Evolutionary conservation across 148 eudicot genomes (phyloP), one percentile per base, ranked within the genome.

Genomic region (Chenopodium berlandieri): DNA sequence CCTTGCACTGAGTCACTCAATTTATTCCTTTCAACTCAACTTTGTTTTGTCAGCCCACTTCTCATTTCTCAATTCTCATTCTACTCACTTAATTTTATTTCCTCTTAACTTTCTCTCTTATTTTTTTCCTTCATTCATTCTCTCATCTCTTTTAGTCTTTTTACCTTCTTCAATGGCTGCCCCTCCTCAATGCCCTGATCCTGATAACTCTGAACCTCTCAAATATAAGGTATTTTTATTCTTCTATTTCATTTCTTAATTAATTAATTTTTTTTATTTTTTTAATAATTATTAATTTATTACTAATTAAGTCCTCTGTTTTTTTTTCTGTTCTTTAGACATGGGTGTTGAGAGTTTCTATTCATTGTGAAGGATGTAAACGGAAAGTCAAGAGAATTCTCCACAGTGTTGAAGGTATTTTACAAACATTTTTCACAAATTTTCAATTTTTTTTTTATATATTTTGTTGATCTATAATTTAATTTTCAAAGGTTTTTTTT

Each of bases 281-380:
- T 19, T 25, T 52, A 13, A 7, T 44, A 8, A 23, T 46, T 19
- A 25, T 40, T 30, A 25, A 71, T 72, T 44, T 23, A 22, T 52
- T 12, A 52, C 19, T 56, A 56, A 56, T 56, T 37, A 4, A 22
- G 71, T 67, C 34, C 73, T 75, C 52, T 79, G 52, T 71, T 27
- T 25, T 71, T 23, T 40, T 30, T 27, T 73, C 1, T 5, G 5
- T 56, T 80, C 1, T 54, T 54, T 84, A 93, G 95, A 91, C 90
- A 68, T 89, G 91, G 87, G 85, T 86, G 27, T 85, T 93, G 81
- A 93, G 79, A 86, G 95, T 91, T 70, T 90, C 94, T 37, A 87
- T 93, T 80, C 97, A 91, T 84, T 93, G 97, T 77, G 92, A 89
- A 83, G 97, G 97, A 40, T 93, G 97, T 91, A 90, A 88, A 80